Conservation (phyloP, 192 early-diverging fungal genomes). For the Kickxella alabastrina region DNA sequence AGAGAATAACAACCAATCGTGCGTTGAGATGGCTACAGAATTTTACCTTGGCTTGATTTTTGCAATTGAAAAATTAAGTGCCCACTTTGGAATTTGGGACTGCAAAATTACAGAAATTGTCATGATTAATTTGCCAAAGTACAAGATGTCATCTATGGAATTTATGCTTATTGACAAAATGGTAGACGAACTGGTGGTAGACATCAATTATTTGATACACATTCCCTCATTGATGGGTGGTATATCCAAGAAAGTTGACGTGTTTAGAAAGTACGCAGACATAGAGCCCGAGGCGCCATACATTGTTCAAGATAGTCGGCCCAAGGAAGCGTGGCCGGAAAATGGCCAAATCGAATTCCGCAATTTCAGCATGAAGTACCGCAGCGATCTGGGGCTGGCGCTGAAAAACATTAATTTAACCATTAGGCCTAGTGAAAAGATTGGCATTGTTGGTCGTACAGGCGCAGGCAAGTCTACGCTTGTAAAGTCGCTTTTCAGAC, state of each 20-base stretch:
- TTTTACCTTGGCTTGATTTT: too few relatives aligned
- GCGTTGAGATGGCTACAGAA: too few relatives aligned
- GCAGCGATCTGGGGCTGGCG: constrained; percentile 11
- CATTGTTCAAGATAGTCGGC: constrained; percentile 3
- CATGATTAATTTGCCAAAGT: too few relatives aligned
- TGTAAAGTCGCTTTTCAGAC: constrained; percentile 55
- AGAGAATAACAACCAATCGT: too few relatives aligned
- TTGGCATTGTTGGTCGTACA: constrained; percentile 56
- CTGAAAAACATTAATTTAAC: constrained; percentile 46
- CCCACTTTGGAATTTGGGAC: too few relatives aligned
- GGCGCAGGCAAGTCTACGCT: constrained; percentile 65
- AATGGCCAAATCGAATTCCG: constrained; percentile 25
- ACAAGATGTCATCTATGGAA: neutral
- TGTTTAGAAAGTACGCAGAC: neutral
- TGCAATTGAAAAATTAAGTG: too few relatives aligned
- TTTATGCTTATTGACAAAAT: neutral
- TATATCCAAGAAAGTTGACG: neutral
- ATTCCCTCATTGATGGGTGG: neutral
- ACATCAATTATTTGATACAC: neutral
- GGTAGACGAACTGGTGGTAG: neutral
- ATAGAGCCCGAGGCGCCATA: constrained; percentile 11
- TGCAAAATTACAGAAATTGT: too few relatives aligned
- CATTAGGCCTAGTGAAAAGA: constrained; percentile 55
- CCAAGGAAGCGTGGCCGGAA: constrained; percentile 17
- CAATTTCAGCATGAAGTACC: constrained; percentile 25